Percentiles rank a stretch among this genome's conserved stretches.
phyloP scores from a whole-genome alignment of 179 eudicot genomes.

The Amaranthus tricolor region DNA sequence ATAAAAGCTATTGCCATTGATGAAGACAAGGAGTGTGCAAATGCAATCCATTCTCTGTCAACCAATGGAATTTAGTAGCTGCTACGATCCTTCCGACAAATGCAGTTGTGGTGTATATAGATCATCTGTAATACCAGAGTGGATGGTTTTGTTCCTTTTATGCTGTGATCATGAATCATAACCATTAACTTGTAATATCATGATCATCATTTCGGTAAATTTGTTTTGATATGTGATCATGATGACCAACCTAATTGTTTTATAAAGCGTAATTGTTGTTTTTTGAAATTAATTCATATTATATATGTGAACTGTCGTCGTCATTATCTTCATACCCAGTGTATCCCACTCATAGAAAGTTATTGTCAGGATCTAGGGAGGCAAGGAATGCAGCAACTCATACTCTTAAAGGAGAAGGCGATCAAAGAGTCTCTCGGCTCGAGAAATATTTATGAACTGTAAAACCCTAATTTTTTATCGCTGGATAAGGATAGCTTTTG shows the following conservation, averaged over 20 bases:
- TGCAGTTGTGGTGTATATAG: constrained; percentile 8
- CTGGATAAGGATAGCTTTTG: no score
- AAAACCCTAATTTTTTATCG: no score
- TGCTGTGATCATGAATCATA: background rate
- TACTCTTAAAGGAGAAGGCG: no score
- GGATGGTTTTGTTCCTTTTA: background rate
- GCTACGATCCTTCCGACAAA: background rate
- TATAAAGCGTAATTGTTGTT: no score
- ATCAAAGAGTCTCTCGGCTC: no score
- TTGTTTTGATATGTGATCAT: background rate
- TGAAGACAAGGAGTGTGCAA: constrained; percentile 12
- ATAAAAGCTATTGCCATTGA: constrained; percentile 22
- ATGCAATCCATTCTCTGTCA: constrained; percentile 18
- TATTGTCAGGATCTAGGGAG: no score
- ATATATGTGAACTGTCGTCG: no score
- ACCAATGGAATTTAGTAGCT: constrained; percentile 21
- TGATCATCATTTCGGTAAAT: background rate
- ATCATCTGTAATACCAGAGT: background rate
- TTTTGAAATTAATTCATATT: no score
- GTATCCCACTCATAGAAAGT: no score
- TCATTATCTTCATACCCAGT: no score
- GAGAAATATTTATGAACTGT: no score
- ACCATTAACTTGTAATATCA: background rate
- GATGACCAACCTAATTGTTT: background rate
- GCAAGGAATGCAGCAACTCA: no score